These are phyloP conservation scores for Vicia faba DNA, from an alignment of 306 rosid genomes.

Conservation along the genomic window DNA sequence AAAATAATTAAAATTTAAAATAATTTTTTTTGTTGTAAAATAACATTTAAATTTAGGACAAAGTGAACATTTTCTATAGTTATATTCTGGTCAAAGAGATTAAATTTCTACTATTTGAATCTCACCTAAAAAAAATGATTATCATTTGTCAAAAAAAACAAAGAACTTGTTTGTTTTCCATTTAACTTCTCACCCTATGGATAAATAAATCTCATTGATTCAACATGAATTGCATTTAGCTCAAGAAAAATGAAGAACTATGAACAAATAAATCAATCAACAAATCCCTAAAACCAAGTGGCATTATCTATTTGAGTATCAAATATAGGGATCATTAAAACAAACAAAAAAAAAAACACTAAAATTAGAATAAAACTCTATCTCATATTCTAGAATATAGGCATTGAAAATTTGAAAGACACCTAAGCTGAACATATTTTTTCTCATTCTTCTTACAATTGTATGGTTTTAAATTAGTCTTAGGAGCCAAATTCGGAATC, in stretches of 20 bases:
- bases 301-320: constrained; percentile 9
- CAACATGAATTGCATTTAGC: not conserved
- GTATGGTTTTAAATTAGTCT: constrained; percentile 59
- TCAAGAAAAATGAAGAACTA: not conserved
- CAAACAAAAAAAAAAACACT: constrained; percentile 22
- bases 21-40: too few relatives aligned
- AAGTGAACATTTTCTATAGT: too few relatives aligned
- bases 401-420: constrained; percentile 1
- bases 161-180: not conserved
- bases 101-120: too few relatives aligned
- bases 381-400: constrained; percentile 37
- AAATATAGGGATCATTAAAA: not conserved
- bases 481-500: constrained; percentile 72
- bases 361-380: constrained; percentile 35
- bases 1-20: too few relatives aligned
- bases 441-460: constrained; percentile 54
- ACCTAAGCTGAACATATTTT: constrained; percentile 22
- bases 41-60: too few relatives aligned
- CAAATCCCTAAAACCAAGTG: not conserved
- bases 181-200: not conserved
- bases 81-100: too few relatives aligned
- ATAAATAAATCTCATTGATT: not conserved
- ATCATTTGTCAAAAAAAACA: too few relatives aligned
- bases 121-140: too few relatives aligned
- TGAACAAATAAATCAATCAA: not conserved